Evolutionary conservation across 1,284 basidiomycete species (phyloP).

Genomic region (Ganoderma lingzhi): DNA sequence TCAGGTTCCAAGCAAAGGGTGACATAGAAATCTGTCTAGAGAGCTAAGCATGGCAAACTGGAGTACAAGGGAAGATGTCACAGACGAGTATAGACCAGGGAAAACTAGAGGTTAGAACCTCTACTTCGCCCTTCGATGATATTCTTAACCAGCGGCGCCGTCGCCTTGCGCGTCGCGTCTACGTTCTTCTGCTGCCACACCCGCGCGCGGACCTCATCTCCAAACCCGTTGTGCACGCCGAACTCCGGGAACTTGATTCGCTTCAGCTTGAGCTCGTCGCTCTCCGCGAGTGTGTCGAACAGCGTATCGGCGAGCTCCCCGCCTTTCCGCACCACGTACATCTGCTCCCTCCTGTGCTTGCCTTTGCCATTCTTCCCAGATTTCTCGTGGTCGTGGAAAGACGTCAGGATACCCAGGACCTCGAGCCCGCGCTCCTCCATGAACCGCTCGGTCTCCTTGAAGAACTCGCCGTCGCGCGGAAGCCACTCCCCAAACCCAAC

Average conservation of each 20-base stretch:
- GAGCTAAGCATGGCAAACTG: background rate
- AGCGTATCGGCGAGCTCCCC: slow-evolving; percentile 49
- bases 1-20: too few relatives aligned
- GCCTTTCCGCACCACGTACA: slow-evolving; percentile 60
- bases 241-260: slow-evolving; percentile 48
- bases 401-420: slow-evolving; percentile 82
- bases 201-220: slow-evolving; percentile 42
- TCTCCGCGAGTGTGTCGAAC: slow-evolving; percentile 66
- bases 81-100: background rate
- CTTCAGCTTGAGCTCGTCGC: slow-evolving; percentile 58
- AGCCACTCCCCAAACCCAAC: slow-evolving; percentile 65
- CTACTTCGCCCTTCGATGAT: slow-evolving; percentile 43
- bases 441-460: slow-evolving; percentile 62
- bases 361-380: slow-evolving; percentile 57
- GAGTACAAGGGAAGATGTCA: background rate
- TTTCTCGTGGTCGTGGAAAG: slow-evolving; percentile 56
- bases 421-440: slow-evolving; percentile 71
- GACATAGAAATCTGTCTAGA: too few relatives aligned
- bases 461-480: slow-evolving; percentile 49
- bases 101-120: slow-evolving; percentile 21
- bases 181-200: slow-evolving; percentile 84
- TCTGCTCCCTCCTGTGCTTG: slow-evolving; percentile 74
- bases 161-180: slow-evolving; percentile 79
- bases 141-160: slow-evolving; percentile 77
- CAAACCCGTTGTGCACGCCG: slow-evolving; percentile 40